A percentile compares a stretch with the other conserved stretches of the same genome.
phyloP scores from a whole-genome alignment of 2,329 filamentous ascomycete species.

The Neoarthrinium moseri region DNA sequence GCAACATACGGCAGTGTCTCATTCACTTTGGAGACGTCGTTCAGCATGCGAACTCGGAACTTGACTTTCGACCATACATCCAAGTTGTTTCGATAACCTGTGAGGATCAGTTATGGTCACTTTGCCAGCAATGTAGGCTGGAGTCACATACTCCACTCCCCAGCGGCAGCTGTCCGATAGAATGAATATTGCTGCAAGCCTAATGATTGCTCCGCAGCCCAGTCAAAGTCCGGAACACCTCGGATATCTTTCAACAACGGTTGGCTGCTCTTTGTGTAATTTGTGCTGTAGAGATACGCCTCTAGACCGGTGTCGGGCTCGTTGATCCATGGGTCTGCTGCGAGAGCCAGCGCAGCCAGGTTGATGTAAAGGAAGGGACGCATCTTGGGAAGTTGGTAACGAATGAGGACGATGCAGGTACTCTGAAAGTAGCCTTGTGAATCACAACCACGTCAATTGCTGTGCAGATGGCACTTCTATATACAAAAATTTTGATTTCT shows the following conservation, averaged over 20 bases:
- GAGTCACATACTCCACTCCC: conserved; percentile 37
- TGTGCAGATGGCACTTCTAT: no score
- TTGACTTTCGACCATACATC: conserved; percentile 45
- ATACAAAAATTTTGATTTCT: background rate
- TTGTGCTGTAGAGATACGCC: conserved; percentile 23
- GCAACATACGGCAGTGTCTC: conserved; percentile 27
- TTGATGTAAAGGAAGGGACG: conserved; percentile 4
- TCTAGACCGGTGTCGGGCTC: conserved; percentile 34
- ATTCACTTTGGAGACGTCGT: conserved; percentile 35
- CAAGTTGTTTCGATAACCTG: conserved; percentile 48
- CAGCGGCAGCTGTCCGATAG: conserved; percentile 47
- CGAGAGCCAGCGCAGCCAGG: conserved; percentile 25
- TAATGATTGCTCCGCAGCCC: conserved; percentile 42
- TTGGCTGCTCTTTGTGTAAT: conserved; percentile 32
- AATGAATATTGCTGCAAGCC: conserved; percentile 42
- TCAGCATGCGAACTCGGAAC: conserved; percentile 39
- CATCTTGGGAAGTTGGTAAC: conserved; percentile 6
- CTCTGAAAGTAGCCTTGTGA: no score
- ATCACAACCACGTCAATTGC: no score
- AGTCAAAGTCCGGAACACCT: conserved; percentile 49
- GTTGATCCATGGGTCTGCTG: conserved; percentile 30
- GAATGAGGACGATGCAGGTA: no score
- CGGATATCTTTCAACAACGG: conserved; percentile 40
- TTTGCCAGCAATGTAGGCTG: no score
- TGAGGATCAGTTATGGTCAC: background rate